phyloP scores from a whole-genome alignment of 164 flowering plant genomes.

The Magnolia sinica region DNA sequence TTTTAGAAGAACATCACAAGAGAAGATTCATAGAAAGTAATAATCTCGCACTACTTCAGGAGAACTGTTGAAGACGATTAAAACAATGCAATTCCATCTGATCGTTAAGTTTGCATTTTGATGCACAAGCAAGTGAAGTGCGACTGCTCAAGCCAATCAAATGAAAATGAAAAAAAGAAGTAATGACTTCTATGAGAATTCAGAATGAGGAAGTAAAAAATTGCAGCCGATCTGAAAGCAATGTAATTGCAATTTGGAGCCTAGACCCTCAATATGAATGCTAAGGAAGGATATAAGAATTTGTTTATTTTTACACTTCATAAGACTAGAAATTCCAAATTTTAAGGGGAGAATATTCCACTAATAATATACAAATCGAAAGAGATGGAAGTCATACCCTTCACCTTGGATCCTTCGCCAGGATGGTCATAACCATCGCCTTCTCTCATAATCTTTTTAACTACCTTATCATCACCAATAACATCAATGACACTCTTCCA shows the following conservation, averaged over 20 bases:
- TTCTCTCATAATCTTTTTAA: constrained; percentile 33
- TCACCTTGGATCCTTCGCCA: constrained; percentile 43
- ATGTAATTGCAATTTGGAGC: neutral
- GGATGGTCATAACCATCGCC: constrained; percentile 46
- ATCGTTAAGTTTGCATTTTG: neutral
- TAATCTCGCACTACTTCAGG: too few species aligned
- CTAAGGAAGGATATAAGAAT: neutral
- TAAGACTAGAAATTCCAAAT: neutral
- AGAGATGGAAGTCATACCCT: constrained; percentile 25
- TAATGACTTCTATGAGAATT: too few species aligned
- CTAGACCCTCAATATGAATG: too few species aligned
- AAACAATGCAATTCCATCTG: neutral
- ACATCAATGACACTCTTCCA: constrained; percentile 46
- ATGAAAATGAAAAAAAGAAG: neutral
- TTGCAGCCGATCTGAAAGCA: neutral
- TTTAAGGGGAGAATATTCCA: neutral
- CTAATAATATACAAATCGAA: too few species aligned
- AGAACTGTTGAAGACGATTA: too few species aligned
- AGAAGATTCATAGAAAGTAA: too few species aligned
- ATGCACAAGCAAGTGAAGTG: neutral
- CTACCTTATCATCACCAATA: constrained; percentile 36
- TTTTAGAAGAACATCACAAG: too few species aligned
- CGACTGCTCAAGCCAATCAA: neutral
- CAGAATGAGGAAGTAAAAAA: neutral
- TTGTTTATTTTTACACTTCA: too few species aligned